Evolutionary conservation across 345 rosid species (phyloP), one percentile per base, ranked within the genome.

Genomic region (Brassica cretica): DNA sequence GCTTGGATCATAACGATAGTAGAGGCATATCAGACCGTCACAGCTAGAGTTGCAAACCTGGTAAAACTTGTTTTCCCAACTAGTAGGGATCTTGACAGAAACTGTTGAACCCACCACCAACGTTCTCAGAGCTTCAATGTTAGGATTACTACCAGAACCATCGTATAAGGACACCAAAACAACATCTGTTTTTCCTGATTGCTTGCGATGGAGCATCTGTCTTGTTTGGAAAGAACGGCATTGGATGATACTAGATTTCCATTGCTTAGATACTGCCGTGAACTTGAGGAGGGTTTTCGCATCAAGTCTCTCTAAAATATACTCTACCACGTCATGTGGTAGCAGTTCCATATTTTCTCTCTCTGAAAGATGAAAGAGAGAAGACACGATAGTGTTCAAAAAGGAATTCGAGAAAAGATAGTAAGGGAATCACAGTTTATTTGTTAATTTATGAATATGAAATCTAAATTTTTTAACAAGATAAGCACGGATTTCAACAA

Each of bases 21-120:
- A 33, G 64, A 70, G 65, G 51, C 64, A 59, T 59, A 59, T 24
- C 30, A 59, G 14, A 60, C 33, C 33, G 64, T 60, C 64, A 60
- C 64, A 60, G 5, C 64, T 60, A 25, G 7, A 25, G 12, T 11
- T 25, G n/a, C 32, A 24, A 60, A 59, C n/a, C 6, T 10, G 2
- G 33, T 56, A 56, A 19, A 56, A 7, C 27, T 19, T 56, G 4
- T 56, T 56, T 19, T 10, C 29, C 32, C 33, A 4, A 4, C n/a
- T 9, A 25, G 33, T 60, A 24, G 32, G 64, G 16, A 60, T 21
- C 8, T 11, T 60, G 64, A 60, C 33, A 58, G 33, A 60, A 11
- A 60, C 15, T 9, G 27, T 1, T 25, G 64, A 60, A 7, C 32
- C 29, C 33, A 25, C 64, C 15, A 24, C n/a, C 64, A 60, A 25